phyloP scores from a whole-genome alignment of 208 protist genomes.

The Trypanosoma cruzi region DNA sequence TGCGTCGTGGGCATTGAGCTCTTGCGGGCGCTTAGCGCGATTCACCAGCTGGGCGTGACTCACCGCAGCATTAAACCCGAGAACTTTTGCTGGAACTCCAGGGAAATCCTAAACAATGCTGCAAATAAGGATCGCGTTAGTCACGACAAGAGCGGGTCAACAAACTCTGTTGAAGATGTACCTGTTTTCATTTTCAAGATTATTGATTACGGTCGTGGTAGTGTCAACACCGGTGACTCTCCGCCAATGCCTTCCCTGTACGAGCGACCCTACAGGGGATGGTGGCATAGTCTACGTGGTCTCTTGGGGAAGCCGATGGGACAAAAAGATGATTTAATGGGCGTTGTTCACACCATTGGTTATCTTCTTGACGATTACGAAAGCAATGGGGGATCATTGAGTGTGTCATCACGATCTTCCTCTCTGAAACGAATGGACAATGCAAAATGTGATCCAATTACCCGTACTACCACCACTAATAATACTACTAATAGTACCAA shows the following conservation, averaged over 20 bases:
- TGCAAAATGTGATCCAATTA: not conserved
- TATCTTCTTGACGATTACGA: constrained; percentile 41
- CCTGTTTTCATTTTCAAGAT: constrained; percentile 33
- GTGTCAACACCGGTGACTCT: constrained; percentile 2
- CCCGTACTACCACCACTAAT: not conserved
- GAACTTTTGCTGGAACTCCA: constrained; percentile 33
- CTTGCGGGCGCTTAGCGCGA: constrained; percentile 21
- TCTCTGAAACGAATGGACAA: not conserved
- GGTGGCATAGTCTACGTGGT: constrained; percentile 42
- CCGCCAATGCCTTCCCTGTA: constrained; percentile 9
- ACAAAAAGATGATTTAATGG: constrained; percentile 46
- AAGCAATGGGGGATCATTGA: not conserved
- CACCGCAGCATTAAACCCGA: constrained; percentile 38
- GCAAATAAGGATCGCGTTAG: not conserved
- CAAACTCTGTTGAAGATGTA: not conserved
- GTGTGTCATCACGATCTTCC: constrained; percentile 3
- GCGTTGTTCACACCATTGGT: constrained; percentile 33
- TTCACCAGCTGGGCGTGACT: constrained; percentile 26
- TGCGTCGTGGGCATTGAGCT: constrained; percentile 34
- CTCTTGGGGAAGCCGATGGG: constrained; percentile 39
- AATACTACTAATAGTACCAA: not conserved
- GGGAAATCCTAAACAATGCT: constrained; percentile 7
- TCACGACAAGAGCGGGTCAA: not conserved
- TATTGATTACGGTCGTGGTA: constrained; percentile 35
- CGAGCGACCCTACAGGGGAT: constrained; percentile 36